Conservation (phyloP, 129 eudicot genomes). For the Ambrosia trifida region DNA sequence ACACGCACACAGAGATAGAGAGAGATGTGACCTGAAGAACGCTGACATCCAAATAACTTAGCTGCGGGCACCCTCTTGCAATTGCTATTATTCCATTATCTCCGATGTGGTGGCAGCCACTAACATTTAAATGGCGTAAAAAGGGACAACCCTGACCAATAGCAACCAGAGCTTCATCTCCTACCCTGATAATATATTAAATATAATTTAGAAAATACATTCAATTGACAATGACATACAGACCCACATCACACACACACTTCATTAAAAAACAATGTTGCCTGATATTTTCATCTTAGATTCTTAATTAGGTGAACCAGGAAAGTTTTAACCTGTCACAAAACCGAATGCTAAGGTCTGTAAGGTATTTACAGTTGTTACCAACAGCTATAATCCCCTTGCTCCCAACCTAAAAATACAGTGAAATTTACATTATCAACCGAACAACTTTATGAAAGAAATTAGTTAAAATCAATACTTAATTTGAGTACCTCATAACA, state of each 20-base stretch:
- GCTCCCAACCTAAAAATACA: slow-evolving; percentile 63
- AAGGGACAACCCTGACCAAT: slow-evolving; percentile 78
- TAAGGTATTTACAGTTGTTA: slow-evolving; percentile 72
- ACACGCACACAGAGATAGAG: slow-evolving; percentile 4
- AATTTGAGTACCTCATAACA: slow-evolving; percentile 68
- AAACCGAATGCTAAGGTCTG: slow-evolving; percentile 81
- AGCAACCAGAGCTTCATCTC: slow-evolving; percentile 80
- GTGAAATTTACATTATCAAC: not conserved
- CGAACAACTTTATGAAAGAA: not conserved
- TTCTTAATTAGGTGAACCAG: not conserved
- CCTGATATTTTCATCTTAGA: not conserved
- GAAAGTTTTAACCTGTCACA: slow-evolving; percentile 63
- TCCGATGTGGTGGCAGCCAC: slow-evolving; percentile 90
- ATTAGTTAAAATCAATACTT: not conserved
- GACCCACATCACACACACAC: not conserved
- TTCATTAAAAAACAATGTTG: not conserved
- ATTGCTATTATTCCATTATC: slow-evolving; percentile 80
- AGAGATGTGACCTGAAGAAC: slow-evolving; percentile 71
- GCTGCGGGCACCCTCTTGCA: slow-evolving; percentile 87
- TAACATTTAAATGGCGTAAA: slow-evolving; percentile 73
- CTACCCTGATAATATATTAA: slow-evolving; percentile 56
- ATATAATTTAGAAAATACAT: not conserved
- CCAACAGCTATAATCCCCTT: slow-evolving; percentile 85
- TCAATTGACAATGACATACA: slow-evolving; percentile 3
- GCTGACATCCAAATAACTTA: slow-evolving; percentile 75